Evolutionary conservation across 176 grass and related monocot genomes (phyloP), one percentile per base, ranked within the genome.

Genomic region (Rhynchospora tenuis): DNA sequence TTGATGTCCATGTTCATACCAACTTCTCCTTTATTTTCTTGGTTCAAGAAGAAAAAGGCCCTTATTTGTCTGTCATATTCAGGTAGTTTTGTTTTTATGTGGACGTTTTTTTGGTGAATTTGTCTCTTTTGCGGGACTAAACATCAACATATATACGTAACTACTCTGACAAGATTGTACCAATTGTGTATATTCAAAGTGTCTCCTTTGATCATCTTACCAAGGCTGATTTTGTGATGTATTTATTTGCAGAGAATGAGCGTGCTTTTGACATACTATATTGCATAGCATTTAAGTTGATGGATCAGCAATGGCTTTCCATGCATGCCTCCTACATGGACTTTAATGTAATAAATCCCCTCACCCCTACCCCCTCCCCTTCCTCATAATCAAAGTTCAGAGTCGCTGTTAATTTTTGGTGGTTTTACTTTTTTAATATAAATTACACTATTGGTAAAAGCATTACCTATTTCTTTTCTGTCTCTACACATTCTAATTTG

Each of bases 301-400:
- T 99, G 93, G 96, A 99, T 90, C 93, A 91, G 71, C 94, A 93
- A 80, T 99, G 96, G 93, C 93, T 95, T 83, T 82, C 90, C 20
- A 98, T 95, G 96, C 89, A 90, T 33, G 93, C 96, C 69, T 91
- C 88, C 20, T 95, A 93, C 48, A 99, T 99, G 91, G 93, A 99
- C 78, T 99, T 99, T 64, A 99, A 99, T 86, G 96, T 92, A 93
- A 48, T 86, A 38, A 45, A 74, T 52, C 12, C 20, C 4, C 2
- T 12, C 69, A 44, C 47, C 0, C 6, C 29, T 64, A 58, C 63
- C 26, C 59, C 9, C 45, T 38, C 16, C 57, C 56, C 5, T 55
- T 84, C 8, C 42, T 89, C 22, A 29, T 24, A 63, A 29, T 46
- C 23, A 61, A 20, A 59, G 46, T 60, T 65, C 3, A 26, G 23